Evolutionary conservation across 1,284 basidiomycete species (phyloP), one percentile per base, ranked within the genome.

Genomic region (Fomitopsis palustris): DNA sequence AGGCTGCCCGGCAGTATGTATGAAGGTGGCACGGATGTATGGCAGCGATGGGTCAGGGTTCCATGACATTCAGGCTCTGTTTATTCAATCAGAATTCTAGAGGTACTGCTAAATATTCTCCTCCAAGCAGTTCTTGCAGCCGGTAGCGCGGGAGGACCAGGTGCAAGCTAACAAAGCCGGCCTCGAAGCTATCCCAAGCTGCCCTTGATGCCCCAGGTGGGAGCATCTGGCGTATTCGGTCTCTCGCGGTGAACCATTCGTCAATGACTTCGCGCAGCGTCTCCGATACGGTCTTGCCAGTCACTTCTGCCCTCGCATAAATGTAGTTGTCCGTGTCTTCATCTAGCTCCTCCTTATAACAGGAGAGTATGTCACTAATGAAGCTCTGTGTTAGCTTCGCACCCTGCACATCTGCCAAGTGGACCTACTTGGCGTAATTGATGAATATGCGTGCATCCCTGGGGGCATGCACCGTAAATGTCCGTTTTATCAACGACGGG

Each of bases 261-360:
- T 60, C 41, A 12, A 64, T 39, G 16, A 73, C 67, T 31, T 72
- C 65, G 9, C 60, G 54, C 33, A 75, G 47, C 0, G 54, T 57
- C 33, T 57, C 47, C 4, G 53, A 25, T n/a, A 58, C 27, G 35
- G 45, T 38, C 41, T 57, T 63, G 1, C 57, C 53, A 4, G 53
- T 60, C 8, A 62, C 59, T 4, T 25, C n/a, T 4, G 59, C 62
- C 9, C 57, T 59, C 19, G 60, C 59, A 58, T 59, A 54, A 21
- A 68, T 55, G 41, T 62, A 65, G 59, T 61, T 66, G 41, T 62
- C 51, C 27, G 65, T 55, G 45, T 67, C 66, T 37, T 9, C 35
- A 12, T 37, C 35, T 37, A 37, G 35, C 16, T 37, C 35, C 8
- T 37, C 35, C 39, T 66, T 67, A 59, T 67, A 64, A 57, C 63